phyloP scores from a whole-genome alignment of 805 yeast species.

The Starmerella apicola region DNA sequence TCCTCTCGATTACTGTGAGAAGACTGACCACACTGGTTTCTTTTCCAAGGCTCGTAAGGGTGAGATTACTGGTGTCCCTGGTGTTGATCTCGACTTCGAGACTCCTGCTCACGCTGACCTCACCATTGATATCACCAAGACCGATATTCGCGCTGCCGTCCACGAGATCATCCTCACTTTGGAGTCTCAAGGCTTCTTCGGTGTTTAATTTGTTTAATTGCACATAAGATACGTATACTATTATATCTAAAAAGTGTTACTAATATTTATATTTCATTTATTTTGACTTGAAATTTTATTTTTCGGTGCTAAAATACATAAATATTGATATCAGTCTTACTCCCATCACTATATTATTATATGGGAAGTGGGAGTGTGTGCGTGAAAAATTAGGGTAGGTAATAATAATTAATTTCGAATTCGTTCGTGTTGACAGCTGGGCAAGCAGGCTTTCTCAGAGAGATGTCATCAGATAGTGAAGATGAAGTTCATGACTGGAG shows the following conservation, averaged over 20 bases:
- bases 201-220: conserved; percentile 17
- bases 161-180: conserved; percentile 60
- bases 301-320: too few species aligned
- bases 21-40: conserved; percentile 41
- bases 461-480: conserved; percentile 15
- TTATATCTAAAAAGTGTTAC: too few species aligned
- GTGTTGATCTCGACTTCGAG: conserved; percentile 37
- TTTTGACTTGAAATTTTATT: too few species aligned
- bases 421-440: too few species aligned
- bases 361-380: too few species aligned
- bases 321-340: too few species aligned
- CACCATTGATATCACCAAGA: conserved; percentile 40
- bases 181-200: conserved; percentile 74
- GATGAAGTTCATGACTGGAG: conserved; percentile 34
- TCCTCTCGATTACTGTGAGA: conserved; percentile 35
- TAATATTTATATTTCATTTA: too few species aligned
- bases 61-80: conserved; percentile 37
- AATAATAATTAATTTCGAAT: too few species aligned
- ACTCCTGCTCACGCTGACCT: conserved; percentile 45
- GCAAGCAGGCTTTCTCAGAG: too few species aligned
- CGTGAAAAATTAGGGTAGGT: too few species aligned
- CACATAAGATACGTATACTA: too few species aligned
- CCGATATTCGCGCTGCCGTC: conserved; percentile 55
- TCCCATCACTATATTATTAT: too few species aligned
- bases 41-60: conserved; percentile 35